A percentile compares a stretch with the other conserved stretches of the same genome.
Conservation (phyloP, 805 yeast species). For the Hanseniaspora taiwanica region DNA sequence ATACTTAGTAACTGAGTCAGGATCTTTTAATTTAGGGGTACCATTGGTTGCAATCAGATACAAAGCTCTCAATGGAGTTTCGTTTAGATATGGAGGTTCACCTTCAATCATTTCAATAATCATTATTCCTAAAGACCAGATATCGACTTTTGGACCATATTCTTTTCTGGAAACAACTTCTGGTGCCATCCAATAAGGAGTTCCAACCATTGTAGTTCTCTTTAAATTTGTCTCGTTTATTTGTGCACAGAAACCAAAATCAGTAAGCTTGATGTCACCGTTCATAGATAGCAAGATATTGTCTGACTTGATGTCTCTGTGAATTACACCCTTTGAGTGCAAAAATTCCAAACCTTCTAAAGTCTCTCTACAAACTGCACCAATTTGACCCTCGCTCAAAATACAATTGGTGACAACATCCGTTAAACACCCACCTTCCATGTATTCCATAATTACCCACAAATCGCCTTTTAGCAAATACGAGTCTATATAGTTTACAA, state of each 20-base stretch:
- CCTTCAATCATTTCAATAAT: constrained; percentile 98
- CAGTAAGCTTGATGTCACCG: constrained; percentile 90
- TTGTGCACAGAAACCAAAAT: constrained; percentile 95
- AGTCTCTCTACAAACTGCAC: constrained; percentile 88
- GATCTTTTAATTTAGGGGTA: constrained; percentile 85
- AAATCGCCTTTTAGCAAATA: constrained; percentile 64
- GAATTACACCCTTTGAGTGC: constrained; percentile 87
- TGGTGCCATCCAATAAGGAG: constrained; percentile 99
- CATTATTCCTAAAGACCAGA: constrained; percentile 98
- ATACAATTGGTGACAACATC: constrained; percentile 85
- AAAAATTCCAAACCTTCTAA: constrained; percentile 73
- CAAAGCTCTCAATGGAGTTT: constrained; percentile 86
- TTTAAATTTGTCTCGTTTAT: constrained; percentile 67
- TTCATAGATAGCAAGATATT: constrained; percentile 70
- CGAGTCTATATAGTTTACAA: constrained; percentile 87
- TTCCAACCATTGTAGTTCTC: constrained; percentile 97
- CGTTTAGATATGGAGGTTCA: constrained; percentile 95
- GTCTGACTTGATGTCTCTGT: constrained; percentile 92
- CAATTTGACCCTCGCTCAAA: constrained; percentile 89
- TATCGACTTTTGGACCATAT: constrained; percentile 92
- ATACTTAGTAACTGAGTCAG: constrained; percentile 57
- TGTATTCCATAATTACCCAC: constrained; percentile 98
- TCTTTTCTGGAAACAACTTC: constrained; percentile 92
- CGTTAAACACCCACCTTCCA: constrained; percentile 97
- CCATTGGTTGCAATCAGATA: constrained; percentile 94